Evolutionary conservation across 495 filamentous ascomycete genomes (phyloP).

Genomic region (Astrothelium subdiscretum): DNA sequence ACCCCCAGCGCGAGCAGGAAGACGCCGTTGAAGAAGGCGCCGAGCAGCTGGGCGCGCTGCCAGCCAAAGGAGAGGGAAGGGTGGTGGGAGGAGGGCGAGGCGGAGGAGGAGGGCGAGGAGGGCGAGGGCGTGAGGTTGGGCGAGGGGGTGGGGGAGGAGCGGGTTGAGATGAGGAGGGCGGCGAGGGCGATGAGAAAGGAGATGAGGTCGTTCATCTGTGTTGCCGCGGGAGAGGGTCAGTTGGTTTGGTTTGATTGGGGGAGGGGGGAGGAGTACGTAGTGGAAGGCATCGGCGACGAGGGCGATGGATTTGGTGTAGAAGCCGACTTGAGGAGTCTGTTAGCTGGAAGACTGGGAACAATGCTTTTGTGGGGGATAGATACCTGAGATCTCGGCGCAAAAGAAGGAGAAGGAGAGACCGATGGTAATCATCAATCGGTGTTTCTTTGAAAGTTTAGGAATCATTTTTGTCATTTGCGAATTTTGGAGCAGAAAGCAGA

Average conservation of each 20-base stretch:
- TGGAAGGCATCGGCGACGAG: constrained; percentile 24
- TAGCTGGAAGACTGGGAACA: not conserved
- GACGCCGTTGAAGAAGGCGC: constrained; percentile 25
- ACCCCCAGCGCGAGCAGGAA: constrained; percentile 21
- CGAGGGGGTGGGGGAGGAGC: constrained; percentile 17
- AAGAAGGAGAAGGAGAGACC: constrained; percentile 41
- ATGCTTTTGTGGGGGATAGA: not conserved
- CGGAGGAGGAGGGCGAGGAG: constrained; percentile 7
- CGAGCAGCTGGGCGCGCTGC: constrained; percentile 19
- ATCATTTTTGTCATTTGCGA: not conserved
- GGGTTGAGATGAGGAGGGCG: constrained; percentile 17
- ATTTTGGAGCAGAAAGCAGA: too few relatives aligned
- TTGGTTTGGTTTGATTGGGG: not conserved
- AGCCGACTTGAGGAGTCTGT: constrained; percentile 16
- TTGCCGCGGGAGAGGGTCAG: not conserved
- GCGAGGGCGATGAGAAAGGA: constrained; percentile 19
- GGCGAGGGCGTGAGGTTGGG: too few relatives aligned
- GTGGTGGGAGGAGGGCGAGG: constrained; percentile 20
- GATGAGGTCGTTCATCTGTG: constrained; percentile 21
- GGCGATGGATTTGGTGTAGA: constrained; percentile 22
- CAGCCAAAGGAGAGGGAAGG: constrained; percentile 36
- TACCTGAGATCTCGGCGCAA: constrained; percentile 39
- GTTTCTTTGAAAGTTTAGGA: constrained; percentile 12
- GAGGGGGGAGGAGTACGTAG: constrained; percentile 12
- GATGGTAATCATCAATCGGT: constrained; percentile 36